Conservation (phyloP, 495 filamentous ascomycete species). For the Penicillium parvum region DNA sequence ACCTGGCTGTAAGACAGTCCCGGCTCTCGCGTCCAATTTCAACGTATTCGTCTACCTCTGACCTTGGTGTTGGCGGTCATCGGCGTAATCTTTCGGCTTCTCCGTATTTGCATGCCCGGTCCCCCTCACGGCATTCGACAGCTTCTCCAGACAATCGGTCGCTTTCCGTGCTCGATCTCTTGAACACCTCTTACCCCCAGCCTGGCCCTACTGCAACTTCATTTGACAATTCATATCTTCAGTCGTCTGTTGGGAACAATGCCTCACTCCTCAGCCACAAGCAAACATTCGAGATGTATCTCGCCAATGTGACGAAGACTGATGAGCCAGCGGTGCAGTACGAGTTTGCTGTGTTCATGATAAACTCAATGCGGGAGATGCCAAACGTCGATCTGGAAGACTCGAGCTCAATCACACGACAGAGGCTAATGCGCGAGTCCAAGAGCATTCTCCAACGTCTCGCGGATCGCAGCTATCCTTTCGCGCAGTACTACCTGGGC, state of each 20-base stretch:
- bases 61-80: slow-evolving; percentile 45
- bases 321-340: slow-evolving; percentile 85
- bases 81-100: slow-evolving; percentile 56
- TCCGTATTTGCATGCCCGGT: slow-evolving; percentile 48
- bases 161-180: slow-evolving; percentile 77
- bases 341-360: slow-evolving; percentile 91
- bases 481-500: slow-evolving; percentile 94
- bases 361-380: slow-evolving; percentile 73
- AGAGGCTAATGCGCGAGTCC: slow-evolving; percentile 79
- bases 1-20: slow-evolving; percentile 54
- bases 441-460: slow-evolving; percentile 82
- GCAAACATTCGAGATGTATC: slow-evolving; percentile 95
- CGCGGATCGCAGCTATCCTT: slow-evolving; percentile 82
- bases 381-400: slow-evolving; percentile 37
- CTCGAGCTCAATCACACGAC: slow-evolving; percentile 44
- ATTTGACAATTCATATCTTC: slow-evolving; percentile 72
- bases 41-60: slow-evolving; percentile 65
- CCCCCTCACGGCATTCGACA: slow-evolving; percentile 56
- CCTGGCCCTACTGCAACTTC: slow-evolving; percentile 69
- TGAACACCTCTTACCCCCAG: slow-evolving; percentile 86
- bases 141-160: slow-evolving; percentile 72
- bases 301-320: slow-evolving; percentile 93
- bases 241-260: slow-evolving; percentile 74
- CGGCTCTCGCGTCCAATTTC: slow-evolving; percentile 64
- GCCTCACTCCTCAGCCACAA: slow-evolving; percentile 84